Percentiles rank a stretch among this genome's conserved stretches.
These are phyloP conservation scores for Sphenostylis stenocarpa DNA, from an alignment of 306 rosid species.

Conservation along the genomic window DNA sequence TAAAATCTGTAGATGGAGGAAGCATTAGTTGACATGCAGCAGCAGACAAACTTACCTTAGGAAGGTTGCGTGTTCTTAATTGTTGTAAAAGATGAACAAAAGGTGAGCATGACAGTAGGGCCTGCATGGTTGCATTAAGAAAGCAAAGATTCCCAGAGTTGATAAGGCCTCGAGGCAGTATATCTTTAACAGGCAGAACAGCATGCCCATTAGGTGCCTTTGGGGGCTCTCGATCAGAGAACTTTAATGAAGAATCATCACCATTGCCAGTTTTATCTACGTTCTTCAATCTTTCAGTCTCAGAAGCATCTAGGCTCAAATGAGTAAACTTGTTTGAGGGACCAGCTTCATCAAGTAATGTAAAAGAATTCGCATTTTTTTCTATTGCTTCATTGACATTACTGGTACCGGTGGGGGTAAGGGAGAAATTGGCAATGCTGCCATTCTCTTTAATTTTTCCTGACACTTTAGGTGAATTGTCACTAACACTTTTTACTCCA, in stretches of 20 bases:
- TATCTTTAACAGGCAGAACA: conserved; percentile 34
- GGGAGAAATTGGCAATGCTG: conserved; percentile 15
- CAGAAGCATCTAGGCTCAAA: conserved; percentile 44
- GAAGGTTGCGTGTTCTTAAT: conserved; percentile 54
- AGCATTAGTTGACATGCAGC: conserved; percentile 7
- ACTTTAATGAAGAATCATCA: conserved; percentile 32
- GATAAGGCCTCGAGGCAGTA: conserved; percentile 78
- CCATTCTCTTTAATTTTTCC: conserved; percentile 56
- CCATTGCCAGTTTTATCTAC: conserved; percentile 35
- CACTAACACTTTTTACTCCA: conserved; percentile 36
- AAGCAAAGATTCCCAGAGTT: conserved; percentile 93
- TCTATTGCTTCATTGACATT: conserved; percentile 36
- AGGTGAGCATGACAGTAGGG: conserved; percentile 85
- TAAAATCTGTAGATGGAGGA: background rate
- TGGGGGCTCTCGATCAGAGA: conserved; percentile 32
- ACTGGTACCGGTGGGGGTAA: conserved; percentile 25
- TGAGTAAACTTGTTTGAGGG: conserved; percentile 50
- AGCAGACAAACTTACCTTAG: conserved; percentile 57
- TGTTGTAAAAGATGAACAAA: conserved; percentile 79
- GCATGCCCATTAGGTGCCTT: conserved; percentile 52
- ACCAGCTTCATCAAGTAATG: conserved; percentile 31
- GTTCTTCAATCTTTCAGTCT: conserved; percentile 39
- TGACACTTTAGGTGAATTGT: conserved; percentile 30
- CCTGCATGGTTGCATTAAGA: conserved; percentile 87
- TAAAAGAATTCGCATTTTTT: conserved; percentile 9